Evolutionary conservation across 1,284 basidiomycete species (phyloP), one percentile per base, ranked within the genome.

Genomic region (Pseudozyma pruni): DNA sequence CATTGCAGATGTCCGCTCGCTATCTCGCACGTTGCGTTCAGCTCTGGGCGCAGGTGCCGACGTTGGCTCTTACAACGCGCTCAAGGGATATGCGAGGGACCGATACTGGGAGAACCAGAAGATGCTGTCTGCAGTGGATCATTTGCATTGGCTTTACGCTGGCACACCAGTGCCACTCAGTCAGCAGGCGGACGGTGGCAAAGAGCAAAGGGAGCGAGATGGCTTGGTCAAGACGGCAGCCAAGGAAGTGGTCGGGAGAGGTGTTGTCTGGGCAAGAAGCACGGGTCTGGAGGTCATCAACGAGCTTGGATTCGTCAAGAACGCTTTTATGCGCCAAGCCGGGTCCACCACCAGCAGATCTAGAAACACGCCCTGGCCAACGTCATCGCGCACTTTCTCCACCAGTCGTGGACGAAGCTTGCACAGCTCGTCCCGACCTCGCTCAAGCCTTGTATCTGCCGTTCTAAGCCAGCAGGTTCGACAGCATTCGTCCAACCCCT

Each of bases 1-100:
- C 17, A 85, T 99, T 16, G 91, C 87, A 2, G 95, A 99, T 80
- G 92, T 74, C 1, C 68, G 78, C 8, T 67, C 72, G 10, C 64
- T 81, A 8, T 46, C 51, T 10, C 14, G 37, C 10, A 62, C 75
- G 9, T 40, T 81, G 14, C 39, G 40, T 3, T 38, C 46, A 13
- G 79, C 78, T 1, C 33, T 63, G 31, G 40, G 17, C 19, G 52
- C 62, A 27, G 80, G 80, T 14, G 75, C 71, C 17, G 80, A 81
- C 38, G 35, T 80, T 7, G 80, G 80, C 14, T 62, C 64, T 16
- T 73, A 78, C 55, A 60, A 61, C n/a, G 72, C 75, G 16, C 61
- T 79, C 27, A 63, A 53, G 17, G 43, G 67, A 1, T 81, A 81
- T 35, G 69, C 74, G 31, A 53, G 68, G 31, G 67, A 74, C 32